Base-by-base conservation (phyloP, 176 grass and related monocot genomes). In the Eleusine indica region DNA sequence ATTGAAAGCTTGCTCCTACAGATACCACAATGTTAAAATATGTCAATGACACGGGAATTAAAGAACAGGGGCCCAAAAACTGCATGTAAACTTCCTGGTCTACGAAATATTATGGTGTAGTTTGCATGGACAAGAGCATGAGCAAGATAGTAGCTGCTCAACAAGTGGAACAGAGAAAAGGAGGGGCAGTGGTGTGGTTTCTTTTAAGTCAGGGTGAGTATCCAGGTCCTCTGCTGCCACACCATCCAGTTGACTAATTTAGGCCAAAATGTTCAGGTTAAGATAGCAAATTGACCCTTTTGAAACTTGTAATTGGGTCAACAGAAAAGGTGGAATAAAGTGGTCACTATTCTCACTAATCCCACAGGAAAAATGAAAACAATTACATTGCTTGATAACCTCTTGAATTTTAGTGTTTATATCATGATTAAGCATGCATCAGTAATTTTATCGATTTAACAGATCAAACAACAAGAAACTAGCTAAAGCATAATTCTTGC, bases 1-100 rank as follows among this genome's bases (percentile, higher is more conserved):
- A 88, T 75, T 78, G 63, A 88, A 84, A 81, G 86, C 88, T 28
- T 91, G 89, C 12, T 90, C 93, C 96, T 98, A 81, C 49, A 85
- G 82, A 73, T 68, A 85, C 5, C 57, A 22, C 69, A 56, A 51
- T 51, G 57, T 82, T 18, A 35, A 77, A 11, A 76, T 48, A 78
- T 49, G 4, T 69, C 37, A 76, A 85, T 52, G 60, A 80, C 61
- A 85, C 39, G 83, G 83, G 75, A 81, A 15, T 30, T 84, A 18
- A 51, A 12, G 69, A 70, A 2, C 69, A 12, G 30, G 8, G n/a
- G 3, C 6, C 2, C 48, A 63, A 88, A 68, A 82, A 32, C 8
- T 25, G 12, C 14, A 77, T 63, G 1, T 51, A 19, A 82, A 86
- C 43, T 68, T 65, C 25, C 85, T 71, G 29, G 73, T 80, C 90